Percentiles rank a stretch among this genome's conserved stretches.
phyloP scores from a whole-genome alignment of 148 eudicot species.

The Persicaria tinctoria region DNA sequence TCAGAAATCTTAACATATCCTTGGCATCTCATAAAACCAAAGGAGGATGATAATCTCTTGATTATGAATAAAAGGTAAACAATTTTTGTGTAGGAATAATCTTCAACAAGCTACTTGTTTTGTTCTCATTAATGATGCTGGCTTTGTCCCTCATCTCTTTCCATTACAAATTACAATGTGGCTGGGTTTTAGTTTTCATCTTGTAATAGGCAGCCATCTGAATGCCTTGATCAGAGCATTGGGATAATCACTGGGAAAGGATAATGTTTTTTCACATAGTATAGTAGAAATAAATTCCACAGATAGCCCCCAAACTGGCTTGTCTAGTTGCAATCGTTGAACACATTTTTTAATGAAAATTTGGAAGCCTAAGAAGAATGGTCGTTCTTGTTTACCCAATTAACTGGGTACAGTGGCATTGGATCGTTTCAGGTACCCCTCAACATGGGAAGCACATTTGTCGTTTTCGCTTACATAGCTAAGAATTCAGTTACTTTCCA shows the following conservation, averaged over 20 bases:
- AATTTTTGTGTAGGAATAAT: not conserved
- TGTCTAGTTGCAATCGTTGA: not conserved
- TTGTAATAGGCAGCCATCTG: not conserved
- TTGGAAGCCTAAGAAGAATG: not conserved
- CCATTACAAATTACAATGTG: not conserved
- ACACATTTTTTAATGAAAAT: not conserved
- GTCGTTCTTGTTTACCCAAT: not conserved
- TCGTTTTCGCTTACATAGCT: not conserved
- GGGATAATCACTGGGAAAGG: not conserved
- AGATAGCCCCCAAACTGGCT: not conserved
- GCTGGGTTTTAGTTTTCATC: not conserved
- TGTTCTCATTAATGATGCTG: not conserved
- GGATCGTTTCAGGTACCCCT: not conserved
- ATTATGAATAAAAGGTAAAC: conserved; percentile 67
- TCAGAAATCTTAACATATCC: conserved; percentile 57
- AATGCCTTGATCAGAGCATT: not conserved
- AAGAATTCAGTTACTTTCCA: not conserved
- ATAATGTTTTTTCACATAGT: not conserved
- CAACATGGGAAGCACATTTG: not conserved
- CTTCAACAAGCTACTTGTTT: not conserved
- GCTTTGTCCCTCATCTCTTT: not conserved
- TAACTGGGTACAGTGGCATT: not conserved
- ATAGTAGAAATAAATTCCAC: not conserved
- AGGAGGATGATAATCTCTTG: conserved; percentile 33
- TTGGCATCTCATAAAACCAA: conserved; percentile 69